Evolutionary conservation across 1,284 basidiomycete species (phyloP).

Genomic region (Puccinia horiana): DNA sequence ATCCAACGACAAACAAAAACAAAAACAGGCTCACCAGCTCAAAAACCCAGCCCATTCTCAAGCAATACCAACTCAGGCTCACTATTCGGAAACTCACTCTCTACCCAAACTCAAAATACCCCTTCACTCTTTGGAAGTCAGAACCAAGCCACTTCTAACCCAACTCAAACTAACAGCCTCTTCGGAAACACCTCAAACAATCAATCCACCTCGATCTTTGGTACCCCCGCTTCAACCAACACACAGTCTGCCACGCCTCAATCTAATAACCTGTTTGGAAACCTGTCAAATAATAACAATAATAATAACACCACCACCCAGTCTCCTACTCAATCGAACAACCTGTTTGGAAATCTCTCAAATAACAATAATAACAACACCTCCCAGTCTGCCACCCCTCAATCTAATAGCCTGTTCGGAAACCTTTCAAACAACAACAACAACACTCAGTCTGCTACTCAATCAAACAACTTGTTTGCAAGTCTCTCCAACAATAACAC

Average conservation of each 20-base stretch:
- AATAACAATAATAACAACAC: background rate
- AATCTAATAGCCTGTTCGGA: background rate
- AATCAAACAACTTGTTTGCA: conserved; percentile 23
- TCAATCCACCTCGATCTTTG: conserved; percentile 19
- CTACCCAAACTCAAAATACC: conserved; percentile 7
- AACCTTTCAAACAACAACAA: conserved; percentile 5
- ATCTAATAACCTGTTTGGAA: conserved; percentile 6
- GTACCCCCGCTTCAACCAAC: background rate
- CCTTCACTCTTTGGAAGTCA: background rate
- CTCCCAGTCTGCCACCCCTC: background rate
- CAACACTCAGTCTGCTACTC: conserved; percentile 13
- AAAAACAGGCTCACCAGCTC: conserved; percentile 31
- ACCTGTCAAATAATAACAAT: background rate
- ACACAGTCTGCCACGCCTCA: background rate
- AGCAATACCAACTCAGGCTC: conserved; percentile 1
- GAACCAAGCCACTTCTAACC: background rate
- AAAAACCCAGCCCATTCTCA: conserved; percentile 37
- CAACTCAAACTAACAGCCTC: background rate
- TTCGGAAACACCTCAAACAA: conserved; percentile 24
- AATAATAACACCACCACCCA: conserved; percentile 21
- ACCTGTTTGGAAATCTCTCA: conserved; percentile 10
- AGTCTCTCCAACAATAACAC: conserved; percentile 5
- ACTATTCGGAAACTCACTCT: conserved; percentile 12
- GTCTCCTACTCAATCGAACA: conserved; percentile 14
- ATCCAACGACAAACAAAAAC: background rate